Evolutionary conservation across 2,329 filamentous ascomycete genomes (phyloP).

Genomic region (Pseudocercospora musae): DNA sequence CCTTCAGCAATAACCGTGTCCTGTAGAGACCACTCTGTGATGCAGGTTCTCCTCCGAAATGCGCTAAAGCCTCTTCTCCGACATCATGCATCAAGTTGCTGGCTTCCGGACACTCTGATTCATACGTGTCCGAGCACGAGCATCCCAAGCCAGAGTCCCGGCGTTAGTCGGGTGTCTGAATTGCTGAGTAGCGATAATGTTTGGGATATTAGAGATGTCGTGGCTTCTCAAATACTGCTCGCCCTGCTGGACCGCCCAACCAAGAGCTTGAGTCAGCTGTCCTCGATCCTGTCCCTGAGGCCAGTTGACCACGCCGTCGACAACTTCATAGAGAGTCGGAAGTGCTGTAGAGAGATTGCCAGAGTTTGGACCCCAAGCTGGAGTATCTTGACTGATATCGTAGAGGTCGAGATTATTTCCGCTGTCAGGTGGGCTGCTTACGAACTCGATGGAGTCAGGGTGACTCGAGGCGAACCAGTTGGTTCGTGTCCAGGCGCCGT

Average conservation of each 20-base stretch:
- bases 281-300: constrained; percentile 12
- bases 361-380: background rate
- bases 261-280: constrained; percentile 5
- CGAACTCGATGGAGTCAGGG: background rate
- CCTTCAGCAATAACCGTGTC: too few species aligned
- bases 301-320: constrained; percentile 7
- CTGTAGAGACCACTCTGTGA: too few species aligned
- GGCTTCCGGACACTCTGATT: background rate
- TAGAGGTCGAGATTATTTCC: background rate
- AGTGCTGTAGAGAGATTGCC: background rate
- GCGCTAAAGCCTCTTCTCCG: too few species aligned
- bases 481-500: background rate
- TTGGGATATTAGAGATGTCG: background rate
- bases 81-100: too few species aligned
- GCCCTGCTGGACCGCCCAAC: background rate
- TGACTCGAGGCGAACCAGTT: background rate
- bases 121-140: background rate
- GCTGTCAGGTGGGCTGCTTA: background rate
- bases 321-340: background rate
- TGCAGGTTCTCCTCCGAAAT: too few species aligned
- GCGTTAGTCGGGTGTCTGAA: background rate
- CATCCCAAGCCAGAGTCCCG: background rate
- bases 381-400: background rate
- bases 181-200: background rate
- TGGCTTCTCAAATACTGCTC: background rate